Percentiles rank a stretch among this genome's conserved stretches.
phyloP scores from a whole-genome alignment of 2,329 filamentous ascomycete genomes.

The Arthrobotrys sphaeroides region DNA sequence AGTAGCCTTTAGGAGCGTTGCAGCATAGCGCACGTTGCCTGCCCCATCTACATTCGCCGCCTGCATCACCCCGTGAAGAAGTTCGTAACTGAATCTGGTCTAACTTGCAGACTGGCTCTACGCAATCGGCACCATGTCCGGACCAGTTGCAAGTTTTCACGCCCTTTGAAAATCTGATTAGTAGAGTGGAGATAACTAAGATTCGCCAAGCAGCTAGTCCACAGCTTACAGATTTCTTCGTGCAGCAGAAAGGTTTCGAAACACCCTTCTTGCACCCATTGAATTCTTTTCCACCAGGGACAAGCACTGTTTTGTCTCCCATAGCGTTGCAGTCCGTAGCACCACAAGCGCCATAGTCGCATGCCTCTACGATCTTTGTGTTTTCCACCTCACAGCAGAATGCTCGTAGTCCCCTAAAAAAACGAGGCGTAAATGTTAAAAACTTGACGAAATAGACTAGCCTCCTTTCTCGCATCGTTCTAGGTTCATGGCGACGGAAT shows the following conservation, averaged over 20 bases:
- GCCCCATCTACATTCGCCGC: conserved; percentile 55
- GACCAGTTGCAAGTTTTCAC: conserved; percentile 61
- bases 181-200: not conserved
- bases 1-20: conserved; percentile 57
- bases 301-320: conserved; percentile 37
- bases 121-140: conserved; percentile 60
- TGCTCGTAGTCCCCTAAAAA: conserved; percentile 34
- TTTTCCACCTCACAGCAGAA: conserved; percentile 46
- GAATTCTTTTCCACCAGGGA: conserved; percentile 32
- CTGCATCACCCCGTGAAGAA: conserved; percentile 57
- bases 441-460: not conserved
- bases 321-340: conserved; percentile 33
- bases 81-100: conserved; percentile 58
- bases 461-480: not conserved
- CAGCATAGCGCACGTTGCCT: conserved; percentile 60
- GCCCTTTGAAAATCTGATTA: conserved; percentile 25
- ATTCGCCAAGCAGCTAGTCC: not conserved
- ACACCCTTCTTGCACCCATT: conserved; percentile 31
- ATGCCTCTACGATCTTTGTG: conserved; percentile 25
- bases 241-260: conserved; percentile 42
- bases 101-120: conserved; percentile 59
- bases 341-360: conserved; percentile 36
- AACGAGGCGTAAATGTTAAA: conserved; percentile 7
- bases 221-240: conserved; percentile 39
- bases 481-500: not conserved